Base-by-base conservation (phyloP, 2,329 filamentous ascomycete species). In the Penicillium sp. region DNA sequence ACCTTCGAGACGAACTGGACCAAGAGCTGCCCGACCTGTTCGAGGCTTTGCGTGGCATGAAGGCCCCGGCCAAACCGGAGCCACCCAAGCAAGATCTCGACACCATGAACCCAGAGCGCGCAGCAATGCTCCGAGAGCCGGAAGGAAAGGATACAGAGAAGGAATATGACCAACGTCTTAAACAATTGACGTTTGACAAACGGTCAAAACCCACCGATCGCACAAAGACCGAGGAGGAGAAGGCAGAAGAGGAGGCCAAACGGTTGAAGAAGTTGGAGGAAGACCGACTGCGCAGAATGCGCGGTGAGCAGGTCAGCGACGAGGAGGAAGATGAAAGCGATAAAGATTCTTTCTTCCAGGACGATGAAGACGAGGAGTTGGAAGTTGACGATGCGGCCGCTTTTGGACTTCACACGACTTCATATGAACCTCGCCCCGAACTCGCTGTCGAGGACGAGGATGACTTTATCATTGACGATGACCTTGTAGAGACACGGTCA, bases 201-300 rank as follows among this genome's bases (percentile, higher is more conserved):
- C 87, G 92, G 72, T 92, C 95, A 1, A 86, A 90, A 67, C 95
- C 95, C 6, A 89, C 91, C 2, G 89, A 95, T 66, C 88, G 92
- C 63, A 96, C 91, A 1, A 96, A 96, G 82, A 96, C 93, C 0
- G 91, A 91, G 45, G 93, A 97, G 68, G 92, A 97, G 75, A 88
- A 86, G 73, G 86, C 86, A 1, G 87, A 87, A 64, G 90, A 93
- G 68, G 90, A 96, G 69, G 90, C 91, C 0, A 83, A 87, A 66
- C 85, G 88, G 57, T 78, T 98, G 59, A 89, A 89, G 73, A 86
- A 92, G 67, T 83, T 98, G 3, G 95, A 99, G 75, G 87, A 90
- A 68, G 90, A 91, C 75, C 86, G 94, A 57, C 80, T 91, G 65
- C 88, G 86, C 70, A 87, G 95, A 67, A 99, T 99, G 96, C 86